Evolutionary conservation across 1,284 basidiomycete species (phyloP).

Genomic region (Anthracocystis panici-leucophaei): DNA sequence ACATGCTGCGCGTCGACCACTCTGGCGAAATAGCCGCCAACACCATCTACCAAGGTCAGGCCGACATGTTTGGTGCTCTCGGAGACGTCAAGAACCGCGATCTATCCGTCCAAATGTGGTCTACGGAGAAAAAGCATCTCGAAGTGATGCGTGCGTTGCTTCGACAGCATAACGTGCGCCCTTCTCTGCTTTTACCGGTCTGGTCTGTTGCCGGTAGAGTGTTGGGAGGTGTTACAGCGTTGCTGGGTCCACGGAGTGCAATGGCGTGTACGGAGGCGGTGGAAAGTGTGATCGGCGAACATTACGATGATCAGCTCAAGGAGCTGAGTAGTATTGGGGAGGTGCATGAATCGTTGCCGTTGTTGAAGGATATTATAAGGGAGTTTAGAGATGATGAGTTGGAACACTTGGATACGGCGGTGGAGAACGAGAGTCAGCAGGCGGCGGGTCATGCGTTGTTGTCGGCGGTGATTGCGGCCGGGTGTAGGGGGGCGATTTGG

Average conservation of each 20-base stretch:
- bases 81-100: slow-evolving; percentile 55
- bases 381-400: slow-evolving; percentile 96
- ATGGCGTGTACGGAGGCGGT: slow-evolving; percentile 99
- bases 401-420: slow-evolving; percentile 91
- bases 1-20: slow-evolving; percentile 68
- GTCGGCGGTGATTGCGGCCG: slow-evolving; percentile 84
- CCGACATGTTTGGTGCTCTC: slow-evolving; percentile 60
- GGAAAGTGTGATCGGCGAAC: slow-evolving; percentile 96
- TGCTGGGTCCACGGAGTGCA: slow-evolving; percentile 90
- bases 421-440: slow-evolving; percentile 87
- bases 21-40: slow-evolving; percentile 68
- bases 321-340: slow-evolving; percentile 51
- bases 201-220: slow-evolving; percentile 88
- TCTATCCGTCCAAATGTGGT: slow-evolving; percentile 90
- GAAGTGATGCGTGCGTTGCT: slow-evolving; percentile 85
- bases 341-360: slow-evolving; percentile 78
- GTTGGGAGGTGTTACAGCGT: slow-evolving; percentile 84
- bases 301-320: slow-evolving; percentile 82
- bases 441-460: slow-evolving; percentile 92
- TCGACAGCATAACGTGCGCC: slow-evolving; percentile 83
- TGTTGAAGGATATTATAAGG: slow-evolving; percentile 80
- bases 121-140: slow-evolving; percentile 93
- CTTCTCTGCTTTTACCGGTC: slow-evolving; percentile 83
- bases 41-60: slow-evolving; percentile 68
- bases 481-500: slow-evolving; percentile 90